Conservation (phyloP, 2,329 filamentous ascomycete species). For the Fusarium pseudocircinatum region DNA sequence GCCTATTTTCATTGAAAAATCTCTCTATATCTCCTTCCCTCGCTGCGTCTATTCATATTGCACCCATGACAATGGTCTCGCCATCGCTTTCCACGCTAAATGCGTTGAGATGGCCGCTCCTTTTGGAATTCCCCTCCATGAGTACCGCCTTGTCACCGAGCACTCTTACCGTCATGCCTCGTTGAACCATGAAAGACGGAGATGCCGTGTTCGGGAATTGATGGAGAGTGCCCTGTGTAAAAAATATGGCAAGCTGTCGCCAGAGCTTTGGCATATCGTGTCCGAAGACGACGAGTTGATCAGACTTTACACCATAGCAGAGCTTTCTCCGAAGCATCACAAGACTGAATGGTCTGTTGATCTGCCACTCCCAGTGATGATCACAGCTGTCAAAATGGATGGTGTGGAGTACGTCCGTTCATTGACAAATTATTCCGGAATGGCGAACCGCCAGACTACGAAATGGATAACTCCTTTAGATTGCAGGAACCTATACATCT, state of each 20-base stretch:
- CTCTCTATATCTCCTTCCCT: background rate
- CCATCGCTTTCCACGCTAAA: background rate
- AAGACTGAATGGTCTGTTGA: background rate
- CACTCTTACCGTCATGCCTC: background rate
- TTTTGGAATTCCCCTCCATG: background rate
- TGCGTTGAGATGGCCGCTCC: background rate
- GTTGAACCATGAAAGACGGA: background rate
- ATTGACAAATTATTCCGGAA: background rate
- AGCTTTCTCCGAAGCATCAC: background rate
- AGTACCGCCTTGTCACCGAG: background rate
- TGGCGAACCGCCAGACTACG: background rate
- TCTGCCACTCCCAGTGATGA: background rate
- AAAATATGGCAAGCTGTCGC: background rate
- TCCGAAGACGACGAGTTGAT: background rate
- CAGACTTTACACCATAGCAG: background rate
- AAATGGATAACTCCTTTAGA: accelerated
- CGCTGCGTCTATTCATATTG: background rate
- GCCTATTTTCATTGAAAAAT: background rate
- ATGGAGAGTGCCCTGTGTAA: background rate
- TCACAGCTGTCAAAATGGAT: constrained; percentile 4
- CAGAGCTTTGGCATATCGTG: constrained; percentile 11
- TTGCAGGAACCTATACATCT: background rate
- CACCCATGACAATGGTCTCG: background rate
- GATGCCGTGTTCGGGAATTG: background rate
- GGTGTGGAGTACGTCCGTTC: constrained; percentile 10